Base-by-base conservation (phyloP, 805 yeast genomes). In the Ogataea pignaliae region DNA sequence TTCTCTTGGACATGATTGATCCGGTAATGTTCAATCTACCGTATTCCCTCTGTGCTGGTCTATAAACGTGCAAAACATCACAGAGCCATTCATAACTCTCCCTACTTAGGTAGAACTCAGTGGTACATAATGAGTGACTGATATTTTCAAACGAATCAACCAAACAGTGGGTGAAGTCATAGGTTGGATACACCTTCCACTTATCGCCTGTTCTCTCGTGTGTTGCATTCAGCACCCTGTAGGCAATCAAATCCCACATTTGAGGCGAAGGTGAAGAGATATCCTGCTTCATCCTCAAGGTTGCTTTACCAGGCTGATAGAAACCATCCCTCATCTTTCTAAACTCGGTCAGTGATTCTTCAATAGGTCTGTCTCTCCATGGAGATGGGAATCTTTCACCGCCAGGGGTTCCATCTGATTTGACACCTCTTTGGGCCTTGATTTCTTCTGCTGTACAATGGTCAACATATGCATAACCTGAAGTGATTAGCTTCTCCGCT, bases 181-280 rank as follows among this genome's bases (percentile, higher is more conserved):
- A 93, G 18, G 99, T 93, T 54, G 99, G 99, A 61, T 93, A 93
- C 49, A 93, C 91, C 69, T 85, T 88, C 99, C 99, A 93, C 68
- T 87, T 87, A 61, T 80, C 84, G 44, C 98, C 99, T 11, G 99
- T 93, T 70, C 98, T 83, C 68, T 91, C 95, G 68, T 93, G 99
- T 30, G 89, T 79, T 12, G 96, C 89, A 56, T 91, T 77, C 56
- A 93, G 73, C 3, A 93, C 96, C 65, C 99, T 80, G 70, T 93
- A 93, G 11, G 99, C 99, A 50, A 93, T 93, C 52, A 93, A 76
- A 69, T 93, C 99, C 99, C 99, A 93, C 99, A 93, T 93, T 71
- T 93, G 99, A 14, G 99, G 99, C 51, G 88, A 86, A 51, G 97
- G 96, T 14, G 93, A 85, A 9, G 66, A 62, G 51, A 93, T 71